These are phyloP conservation scores for Penicillium steckii DNA, from an alignment of 495 filamentous ascomycete genomes.

Conservation along the genomic window DNA sequence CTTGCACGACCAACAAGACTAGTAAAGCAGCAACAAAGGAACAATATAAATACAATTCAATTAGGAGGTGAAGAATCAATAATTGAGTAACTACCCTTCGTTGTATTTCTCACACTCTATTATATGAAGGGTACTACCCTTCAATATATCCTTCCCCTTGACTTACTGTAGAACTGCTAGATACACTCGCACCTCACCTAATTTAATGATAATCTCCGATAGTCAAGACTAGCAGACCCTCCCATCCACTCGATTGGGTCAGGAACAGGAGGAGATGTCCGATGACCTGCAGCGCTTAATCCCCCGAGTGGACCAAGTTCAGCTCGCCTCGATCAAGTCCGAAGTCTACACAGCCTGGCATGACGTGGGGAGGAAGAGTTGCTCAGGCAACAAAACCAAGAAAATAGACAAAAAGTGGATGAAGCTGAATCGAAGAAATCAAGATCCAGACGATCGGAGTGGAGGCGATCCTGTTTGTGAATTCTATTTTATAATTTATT, in stretches of 20 bases:
- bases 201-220: neutral
- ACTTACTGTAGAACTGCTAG: no score
- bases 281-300: slow-evolving; percentile 21
- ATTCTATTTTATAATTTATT: no score
- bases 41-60: no score
- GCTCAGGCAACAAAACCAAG: slow-evolving; percentile 26
- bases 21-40: no score
- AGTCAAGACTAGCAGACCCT: neutral
- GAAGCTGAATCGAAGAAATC: slow-evolving; percentile 10
- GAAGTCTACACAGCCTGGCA: slow-evolving; percentile 12
- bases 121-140: no score
- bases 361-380: slow-evolving; percentile 32
- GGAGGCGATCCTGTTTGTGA: slow-evolving; percentile 15
- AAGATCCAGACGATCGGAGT: slow-evolving; percentile 23
- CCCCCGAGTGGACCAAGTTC: slow-evolving; percentile 12
- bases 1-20: no score
- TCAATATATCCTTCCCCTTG: no score
- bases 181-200: no score
- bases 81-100: no score
- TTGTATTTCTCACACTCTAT: no score
- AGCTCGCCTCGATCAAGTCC: slow-evolving; percentile 17
- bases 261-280: slow-evolving; percentile 7
- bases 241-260: neutral
- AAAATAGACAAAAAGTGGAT: slow-evolving; percentile 6
- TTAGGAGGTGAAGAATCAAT: no score